Conservation (phyloP, 2,329 filamentous ascomycete species). For the Tolypocladium album region DNA sequence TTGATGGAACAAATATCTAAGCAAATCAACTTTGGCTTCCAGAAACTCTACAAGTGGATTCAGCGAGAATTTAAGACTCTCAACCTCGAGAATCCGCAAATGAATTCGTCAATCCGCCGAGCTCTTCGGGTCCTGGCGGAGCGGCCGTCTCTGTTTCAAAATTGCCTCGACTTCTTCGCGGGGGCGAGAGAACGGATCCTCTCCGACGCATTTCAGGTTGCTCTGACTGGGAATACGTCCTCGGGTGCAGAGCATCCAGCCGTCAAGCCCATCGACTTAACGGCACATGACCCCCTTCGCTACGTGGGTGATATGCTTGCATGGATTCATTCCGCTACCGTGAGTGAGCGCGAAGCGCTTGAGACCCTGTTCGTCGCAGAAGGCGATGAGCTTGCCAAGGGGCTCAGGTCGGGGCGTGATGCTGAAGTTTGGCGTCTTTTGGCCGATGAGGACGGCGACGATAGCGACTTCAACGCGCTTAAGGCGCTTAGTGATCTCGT, state of each 20-base stretch:
- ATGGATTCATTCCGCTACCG: slow-evolving; percentile 88
- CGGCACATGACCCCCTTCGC: slow-evolving; percentile 80
- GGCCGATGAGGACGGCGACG: slow-evolving; percentile 44
- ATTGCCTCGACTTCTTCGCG: slow-evolving; percentile 84
- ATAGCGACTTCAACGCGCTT: slow-evolving; percentile 61
- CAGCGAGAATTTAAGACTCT: slow-evolving; percentile 86
- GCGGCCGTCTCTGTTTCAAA: slow-evolving; percentile 81
- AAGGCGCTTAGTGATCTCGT: slow-evolving; percentile 79
- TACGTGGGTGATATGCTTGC: slow-evolving; percentile 97
- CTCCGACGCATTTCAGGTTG: slow-evolving; percentile 80
- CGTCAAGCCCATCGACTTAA: slow-evolving; percentile 86
- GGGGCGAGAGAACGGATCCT: slow-evolving; percentile 80
- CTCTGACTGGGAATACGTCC: slow-evolving; percentile 62
- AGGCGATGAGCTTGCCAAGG: slow-evolving; percentile 76
- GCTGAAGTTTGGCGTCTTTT: slow-evolving; percentile 74
- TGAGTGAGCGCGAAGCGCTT: slow-evolving; percentile 86
- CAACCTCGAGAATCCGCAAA: slow-evolving; percentile 89
- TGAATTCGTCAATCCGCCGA: slow-evolving; percentile 72
- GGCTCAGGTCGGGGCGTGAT: slow-evolving; percentile 67
- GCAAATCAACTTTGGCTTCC: slow-evolving; percentile 78
- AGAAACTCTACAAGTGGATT: slow-evolving; percentile 93
- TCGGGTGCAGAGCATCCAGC: slow-evolving; percentile 47
- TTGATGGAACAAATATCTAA: slow-evolving; percentile 87
- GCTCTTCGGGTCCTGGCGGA: slow-evolving; percentile 83
- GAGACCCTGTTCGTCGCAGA: slow-evolving; percentile 87